Evolutionary conservation across 2,329 filamentous ascomycete species (phyloP), one percentile per base, ranked within the genome.

Genomic region (Tolypocladium ophioglossoides): DNA sequence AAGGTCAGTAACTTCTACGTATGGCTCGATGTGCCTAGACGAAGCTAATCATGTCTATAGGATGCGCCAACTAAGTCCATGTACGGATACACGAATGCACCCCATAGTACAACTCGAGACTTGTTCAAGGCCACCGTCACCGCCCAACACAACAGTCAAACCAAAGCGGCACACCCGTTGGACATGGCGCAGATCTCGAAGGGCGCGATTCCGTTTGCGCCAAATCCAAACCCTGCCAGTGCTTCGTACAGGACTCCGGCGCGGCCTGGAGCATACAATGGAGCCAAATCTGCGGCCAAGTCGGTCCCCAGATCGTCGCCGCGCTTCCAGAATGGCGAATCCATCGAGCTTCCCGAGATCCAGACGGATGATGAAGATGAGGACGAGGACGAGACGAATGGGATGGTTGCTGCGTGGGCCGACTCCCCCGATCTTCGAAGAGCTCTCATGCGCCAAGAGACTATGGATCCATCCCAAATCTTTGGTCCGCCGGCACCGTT

Each of bases 341-440:
- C 81, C 52, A 96, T 99, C 63, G 87, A 94, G 61, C 82, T 99
- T 3, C 92, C 94, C 0, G 94, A 99, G 62, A 97, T 99, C 62
- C 84, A 91, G 59, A 97, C 94, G 1, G 95, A 99, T 66, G 91
- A 90, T 34, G 91, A 96, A 63, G 89, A 95, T 56, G 87, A 92
- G 50, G 87, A 92, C 7, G 82, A 86, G 41, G 80, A 83, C 16
- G 70, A 78, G 50, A 84, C 89, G 72, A 65, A 70, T 27, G 64
- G 66, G 1, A 64, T 71, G 34, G 81, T 89, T 18, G 88, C 90
- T 2, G 82, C 83, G 9, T 99, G 94, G 94, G 91, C 90, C 5
- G 87, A 96, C 65, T 89, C 89, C 3, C 91, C 92, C 12, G 86
- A 89, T 58, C 80, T 99, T 48, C 83, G 86, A 20, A 77, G 82